These are phyloP conservation scores for Erysimum pusillum DNA, from an alignment of 441 rosid genomes.

Conservation along the genomic window DNA sequence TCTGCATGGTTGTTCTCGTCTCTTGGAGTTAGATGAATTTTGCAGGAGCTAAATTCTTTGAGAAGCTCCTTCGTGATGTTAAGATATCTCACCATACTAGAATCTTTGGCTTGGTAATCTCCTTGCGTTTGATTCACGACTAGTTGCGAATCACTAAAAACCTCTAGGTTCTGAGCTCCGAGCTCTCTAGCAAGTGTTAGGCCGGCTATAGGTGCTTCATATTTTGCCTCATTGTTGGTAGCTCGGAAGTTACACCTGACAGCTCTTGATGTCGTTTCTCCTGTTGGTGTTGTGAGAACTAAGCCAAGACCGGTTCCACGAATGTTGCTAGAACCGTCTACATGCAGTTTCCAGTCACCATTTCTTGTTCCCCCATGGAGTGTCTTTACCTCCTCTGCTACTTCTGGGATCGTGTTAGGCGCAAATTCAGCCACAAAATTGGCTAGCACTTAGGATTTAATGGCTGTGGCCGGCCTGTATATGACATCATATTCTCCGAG, in stretches of 20 bases:
- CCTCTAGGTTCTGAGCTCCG: not conserved
- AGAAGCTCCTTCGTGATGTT: not conserved
- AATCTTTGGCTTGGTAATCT: not conserved
- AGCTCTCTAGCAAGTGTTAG: not conserved
- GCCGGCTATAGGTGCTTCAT: not conserved
- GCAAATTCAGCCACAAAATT: not conserved
- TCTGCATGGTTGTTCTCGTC: not conserved
- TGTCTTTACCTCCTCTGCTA: not conserved
- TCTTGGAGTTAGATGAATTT: not conserved
- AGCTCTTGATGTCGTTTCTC: not conserved
- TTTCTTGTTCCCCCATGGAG: not conserved
- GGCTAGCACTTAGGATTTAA: not conserved
- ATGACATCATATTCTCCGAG: not conserved
- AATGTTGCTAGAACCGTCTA: not conserved
- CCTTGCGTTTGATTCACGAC: not conserved
- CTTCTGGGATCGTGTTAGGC: fast-evolving
- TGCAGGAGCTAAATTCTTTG: not conserved
- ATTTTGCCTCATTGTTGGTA: not conserved
- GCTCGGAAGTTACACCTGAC: not conserved
- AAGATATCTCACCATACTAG: not conserved
- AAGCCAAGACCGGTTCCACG: not conserved
- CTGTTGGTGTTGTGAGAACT: not conserved
- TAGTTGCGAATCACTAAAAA: not conserved
- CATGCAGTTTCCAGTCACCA: not conserved
- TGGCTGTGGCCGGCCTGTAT: not conserved